phyloP scores from a whole-genome alignment of 352 stramenopile genomes.

The Pythium sp. region DNA sequence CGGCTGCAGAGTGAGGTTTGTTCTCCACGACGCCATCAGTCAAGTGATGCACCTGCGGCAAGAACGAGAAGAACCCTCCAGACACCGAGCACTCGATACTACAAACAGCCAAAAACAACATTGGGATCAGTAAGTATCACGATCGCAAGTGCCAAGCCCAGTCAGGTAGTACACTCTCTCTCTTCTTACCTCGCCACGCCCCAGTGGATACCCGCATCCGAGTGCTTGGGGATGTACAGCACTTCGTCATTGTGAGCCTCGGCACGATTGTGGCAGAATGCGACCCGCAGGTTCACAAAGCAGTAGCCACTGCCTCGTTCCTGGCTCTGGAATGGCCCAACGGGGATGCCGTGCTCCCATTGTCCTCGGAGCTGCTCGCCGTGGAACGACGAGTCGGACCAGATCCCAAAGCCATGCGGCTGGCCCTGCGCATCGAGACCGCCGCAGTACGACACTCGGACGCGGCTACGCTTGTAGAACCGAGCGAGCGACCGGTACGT shows the following conservation, averaged over 20 bases:
- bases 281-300: conserved; percentile 55
- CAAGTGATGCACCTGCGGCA: conserved; percentile 29
- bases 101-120: not conserved
- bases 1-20: conserved; percentile 7
- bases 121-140: not conserved
- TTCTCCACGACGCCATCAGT: conserved; percentile 5
- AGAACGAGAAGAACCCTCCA: conserved; percentile 39
- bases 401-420: conserved; percentile 59
- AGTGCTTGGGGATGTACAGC: conserved; percentile 20
- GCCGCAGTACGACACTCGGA: conserved; percentile 48
- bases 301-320: conserved; percentile 60
- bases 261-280: conserved; percentile 39
- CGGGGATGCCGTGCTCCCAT: conserved; percentile 55
- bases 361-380: conserved; percentile 55
- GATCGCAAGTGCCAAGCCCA: too few species aligned
- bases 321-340: conserved; percentile 55
- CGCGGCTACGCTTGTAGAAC: conserved; percentile 28
- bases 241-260: conserved; percentile 16
- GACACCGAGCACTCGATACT: conserved; percentile 40
- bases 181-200: conserved; percentile 31
- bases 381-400: conserved; percentile 60
- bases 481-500: conserved; percentile 27
- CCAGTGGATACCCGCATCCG: conserved; percentile 22
- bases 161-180: not conserved
- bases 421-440: conserved; percentile 35